Evolutionary conservation across 78 protist species (phyloP), one percentile per base, ranked within the genome.

Genomic region (Cavenderia fasciculata): DNA sequence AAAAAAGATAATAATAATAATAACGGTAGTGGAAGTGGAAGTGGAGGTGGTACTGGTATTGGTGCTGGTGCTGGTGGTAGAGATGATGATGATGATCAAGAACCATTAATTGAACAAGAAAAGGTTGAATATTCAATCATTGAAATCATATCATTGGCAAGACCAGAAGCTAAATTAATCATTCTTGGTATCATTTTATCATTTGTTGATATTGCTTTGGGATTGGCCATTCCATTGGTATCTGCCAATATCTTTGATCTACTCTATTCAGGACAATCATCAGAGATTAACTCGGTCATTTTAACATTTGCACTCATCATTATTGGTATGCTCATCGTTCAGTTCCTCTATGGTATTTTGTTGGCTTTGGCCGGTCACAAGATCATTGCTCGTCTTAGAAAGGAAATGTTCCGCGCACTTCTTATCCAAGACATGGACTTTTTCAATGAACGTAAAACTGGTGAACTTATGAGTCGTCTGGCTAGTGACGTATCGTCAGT

Each of bases 391-490:
- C 51, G 79, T 52, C 61, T 93, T n/a, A 91, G 95, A 59, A 72
- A 47, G 18, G 46, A 70, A 31, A 34, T 86, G 65, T 93, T 93
- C 62, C 0, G 34, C 14, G 41, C 73, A 0, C 14, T 92, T 4
- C 36, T 92, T 25, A 19, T 31, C 36, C 92, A 92, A 31, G 95
- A 95, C 27, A 66, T 93, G 33, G 95, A 92, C 36, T 97, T 97
- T 95, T 97, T 96, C 71, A 97, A 97, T 93, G 61, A 59, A 31
- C 70, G 78, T 33, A 86, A 85, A 51, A 92, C 96, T 16, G 98
- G 98, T n/a, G 99, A 95, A 59, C 56, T 97, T 14, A 54, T 96
- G 78, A 78, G 78, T 31, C 94, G 98, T n/a, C 61, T 97, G 25
- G 86, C 95, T 6, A 29, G 51, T 54, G 98, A 96, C 74, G 82